Base-by-base conservation (phyloP, 2,329 filamentous ascomycete species). In the Aspergillus piperis region DNA sequence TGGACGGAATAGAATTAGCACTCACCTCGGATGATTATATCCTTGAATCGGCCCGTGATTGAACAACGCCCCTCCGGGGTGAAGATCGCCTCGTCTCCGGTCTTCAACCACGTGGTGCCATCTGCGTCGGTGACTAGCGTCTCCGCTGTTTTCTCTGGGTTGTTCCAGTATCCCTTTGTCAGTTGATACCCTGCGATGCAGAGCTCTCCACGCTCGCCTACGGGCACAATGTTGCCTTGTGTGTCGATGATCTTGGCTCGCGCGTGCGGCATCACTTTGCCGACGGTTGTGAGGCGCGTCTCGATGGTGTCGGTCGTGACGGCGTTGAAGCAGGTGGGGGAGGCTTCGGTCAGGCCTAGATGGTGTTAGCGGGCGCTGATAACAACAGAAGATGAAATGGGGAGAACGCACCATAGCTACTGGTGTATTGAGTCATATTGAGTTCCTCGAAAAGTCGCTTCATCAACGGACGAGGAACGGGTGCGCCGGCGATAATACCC, bases 161-260 rank as follows among this genome's bases (percentile, higher is more conserved):
- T 92, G 69, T 90, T 77, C 79, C 82, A 83, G 69, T 86, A 86
- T 21, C 83, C 84, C 48, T 79, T 75, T 21, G 75, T 90, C 10
- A 93, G 79, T 74, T 91, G 89, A 73, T 92, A 94, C 0, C 90
- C 91, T 0, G 88, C 84, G 47, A 92, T 90, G 72, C 89, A 92
- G 21, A 94, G 83, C 78, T 94, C 90, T 17, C 90, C 90, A 8
- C 85, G 81, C 36, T 82, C 77, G 21, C 90, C 90, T 13, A 91
- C 75, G 0, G 88, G 89, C 8, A 93, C 83, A 44, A 88, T 82
- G 30, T 83, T 80, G 17, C 89, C 88, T 30, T 83, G 80, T 0
- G 68, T 64, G 69, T 92, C 87, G 23, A 93, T 86, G 64, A 94
- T 90, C 78, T 95, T 96, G 54, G 90, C 90, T 41, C 84, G 83